These are phyloP conservation scores for Phytophthora podocarpi DNA, from an alignment of 352 stramenopile genomes.

Conservation along the genomic window DNA sequence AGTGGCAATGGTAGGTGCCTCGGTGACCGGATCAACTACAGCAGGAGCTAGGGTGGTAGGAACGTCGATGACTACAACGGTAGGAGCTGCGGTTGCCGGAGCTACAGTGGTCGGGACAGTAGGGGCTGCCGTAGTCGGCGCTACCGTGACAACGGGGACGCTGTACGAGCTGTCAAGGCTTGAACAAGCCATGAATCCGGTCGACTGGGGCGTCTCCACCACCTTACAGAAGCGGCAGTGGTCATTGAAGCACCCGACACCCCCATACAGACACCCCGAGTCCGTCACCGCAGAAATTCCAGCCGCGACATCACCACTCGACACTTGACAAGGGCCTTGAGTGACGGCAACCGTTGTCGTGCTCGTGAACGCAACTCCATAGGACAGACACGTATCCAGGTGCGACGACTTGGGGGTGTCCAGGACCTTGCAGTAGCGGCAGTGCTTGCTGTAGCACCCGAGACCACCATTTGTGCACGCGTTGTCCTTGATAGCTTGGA, in stretches of 20 bases:
- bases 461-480: slow-evolving; percentile 40
- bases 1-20: not conserved
- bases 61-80: not conserved
- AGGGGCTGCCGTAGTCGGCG: not conserved
- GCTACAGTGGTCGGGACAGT: not conserved
- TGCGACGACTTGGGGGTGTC: slow-evolving; percentile 39
- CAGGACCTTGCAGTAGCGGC: slow-evolving; percentile 44
- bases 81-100: not conserved
- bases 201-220: slow-evolving; percentile 33
- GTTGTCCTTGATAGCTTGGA: slow-evolving; percentile 35
- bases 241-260: slow-evolving; percentile 43
- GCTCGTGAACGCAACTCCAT: slow-evolving; percentile 25
- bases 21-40: not conserved
- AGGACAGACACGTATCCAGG: slow-evolving; percentile 30
- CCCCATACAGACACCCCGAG: slow-evolving; percentile 28
- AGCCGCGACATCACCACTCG: slow-evolving; percentile 20
- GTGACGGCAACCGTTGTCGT: slow-evolving; percentile 1
- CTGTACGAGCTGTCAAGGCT: slow-evolving; percentile 21
- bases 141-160: not conserved
- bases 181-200: slow-evolving; percentile 23
- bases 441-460: slow-evolving; percentile 40
- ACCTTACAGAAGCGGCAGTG: slow-evolving; percentile 47
- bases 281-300: slow-evolving; percentile 40
- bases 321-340: slow-evolving; percentile 16
- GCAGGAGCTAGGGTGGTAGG: not conserved